A percentile compares a stretch with the other conserved stretches of the same genome.
Conservation (phyloP, 2,329 filamentous ascomycete species). For the Ophiostoma perfectum region DNA sequence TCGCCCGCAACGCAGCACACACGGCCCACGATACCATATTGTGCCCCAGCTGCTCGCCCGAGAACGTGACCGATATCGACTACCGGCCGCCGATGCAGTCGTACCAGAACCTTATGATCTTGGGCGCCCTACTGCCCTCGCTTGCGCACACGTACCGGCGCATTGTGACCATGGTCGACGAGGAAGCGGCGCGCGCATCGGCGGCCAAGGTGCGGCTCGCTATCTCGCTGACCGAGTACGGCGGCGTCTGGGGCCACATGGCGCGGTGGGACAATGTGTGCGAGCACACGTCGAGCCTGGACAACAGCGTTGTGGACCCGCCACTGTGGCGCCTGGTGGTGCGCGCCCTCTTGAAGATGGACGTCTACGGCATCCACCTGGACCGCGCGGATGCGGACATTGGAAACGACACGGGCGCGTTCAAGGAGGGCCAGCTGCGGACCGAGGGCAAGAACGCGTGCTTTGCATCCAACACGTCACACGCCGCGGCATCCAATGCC, state of each 20-base stretch:
- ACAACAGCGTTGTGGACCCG: conserved; percentile 46
- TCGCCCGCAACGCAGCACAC: conserved; percentile 44
- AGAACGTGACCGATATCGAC: conserved; percentile 34
- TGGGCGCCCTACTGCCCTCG: conserved; percentile 53
- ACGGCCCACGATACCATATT: conserved; percentile 48
- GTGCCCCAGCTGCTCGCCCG: conserved; percentile 46
- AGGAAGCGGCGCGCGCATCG: conserved; percentile 43
- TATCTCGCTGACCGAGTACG: conserved; percentile 44
- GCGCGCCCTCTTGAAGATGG: conserved; percentile 49
- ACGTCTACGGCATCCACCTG: conserved; percentile 50
- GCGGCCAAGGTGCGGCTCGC: conserved; percentile 38
- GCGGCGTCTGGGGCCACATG: conserved; percentile 44
- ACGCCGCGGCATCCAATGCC: not conserved
- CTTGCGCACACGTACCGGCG: conserved; percentile 53
- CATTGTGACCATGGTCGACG: conserved; percentile 51
- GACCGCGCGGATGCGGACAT: conserved; percentile 4
- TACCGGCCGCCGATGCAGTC: conserved; percentile 41
- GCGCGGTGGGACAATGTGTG: conserved; percentile 30
- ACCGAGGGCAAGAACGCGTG: not conserved
- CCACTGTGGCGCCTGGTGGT: conserved; percentile 50
- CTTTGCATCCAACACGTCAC: not conserved
- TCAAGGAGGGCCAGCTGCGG: conserved; percentile 2
- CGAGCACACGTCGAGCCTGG: conserved; percentile 32
- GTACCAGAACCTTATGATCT: conserved; percentile 55
- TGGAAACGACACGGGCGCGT: not conserved